These are phyloP conservation scores for Arctium minus DNA, from an alignment of 129 eudicot species.

Conservation along the genomic window DNA sequence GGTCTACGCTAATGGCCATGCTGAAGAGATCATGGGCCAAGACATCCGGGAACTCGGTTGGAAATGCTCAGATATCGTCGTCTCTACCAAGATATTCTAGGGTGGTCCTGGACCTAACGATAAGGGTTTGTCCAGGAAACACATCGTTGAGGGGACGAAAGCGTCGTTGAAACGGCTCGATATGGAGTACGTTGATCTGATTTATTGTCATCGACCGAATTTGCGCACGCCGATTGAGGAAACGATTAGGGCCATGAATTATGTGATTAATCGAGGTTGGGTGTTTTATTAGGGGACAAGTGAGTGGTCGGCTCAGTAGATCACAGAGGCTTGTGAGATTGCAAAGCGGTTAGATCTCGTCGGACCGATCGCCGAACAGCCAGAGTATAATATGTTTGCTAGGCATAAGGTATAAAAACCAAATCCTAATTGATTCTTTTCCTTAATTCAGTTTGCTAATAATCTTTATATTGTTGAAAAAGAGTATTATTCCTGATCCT, in stretches of 20 bases:
- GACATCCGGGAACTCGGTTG: conserved; percentile 89
- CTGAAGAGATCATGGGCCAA: conserved; percentile 96
- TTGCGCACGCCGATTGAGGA: conserved; percentile 74
- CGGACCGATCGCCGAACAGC: conserved; percentile 92
- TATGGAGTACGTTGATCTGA: conserved; percentile 83
- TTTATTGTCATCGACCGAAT: conserved; percentile 87
- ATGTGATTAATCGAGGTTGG: conserved; percentile 87
- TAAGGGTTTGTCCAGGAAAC: conserved; percentile 78
- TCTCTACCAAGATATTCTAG: conserved; percentile 97
- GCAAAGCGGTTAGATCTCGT: conserved; percentile 73
- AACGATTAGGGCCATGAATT: conserved; percentile 94
- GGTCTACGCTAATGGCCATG: conserved; percentile 93
- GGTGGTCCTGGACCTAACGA: conserved; percentile 90
- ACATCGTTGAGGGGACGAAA: conserved; percentile 68
- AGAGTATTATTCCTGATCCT: too few species aligned
- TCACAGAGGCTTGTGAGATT: conserved; percentile 87
- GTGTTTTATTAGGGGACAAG: conserved; percentile 96
- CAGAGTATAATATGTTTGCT: conserved; percentile 80
- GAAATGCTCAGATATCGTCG: conserved; percentile 80
- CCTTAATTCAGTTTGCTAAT: background rate
- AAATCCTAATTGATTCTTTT: background rate
- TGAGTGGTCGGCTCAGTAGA: conserved; percentile 98
- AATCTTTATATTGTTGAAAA: too few species aligned
- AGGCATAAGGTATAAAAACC: conserved; percentile 71
- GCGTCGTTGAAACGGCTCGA: conserved; percentile 69